phyloP scores from a whole-genome alignment of 2,329 filamentous ascomycete genomes.

The Paraconiothyrium sp. region DNA sequence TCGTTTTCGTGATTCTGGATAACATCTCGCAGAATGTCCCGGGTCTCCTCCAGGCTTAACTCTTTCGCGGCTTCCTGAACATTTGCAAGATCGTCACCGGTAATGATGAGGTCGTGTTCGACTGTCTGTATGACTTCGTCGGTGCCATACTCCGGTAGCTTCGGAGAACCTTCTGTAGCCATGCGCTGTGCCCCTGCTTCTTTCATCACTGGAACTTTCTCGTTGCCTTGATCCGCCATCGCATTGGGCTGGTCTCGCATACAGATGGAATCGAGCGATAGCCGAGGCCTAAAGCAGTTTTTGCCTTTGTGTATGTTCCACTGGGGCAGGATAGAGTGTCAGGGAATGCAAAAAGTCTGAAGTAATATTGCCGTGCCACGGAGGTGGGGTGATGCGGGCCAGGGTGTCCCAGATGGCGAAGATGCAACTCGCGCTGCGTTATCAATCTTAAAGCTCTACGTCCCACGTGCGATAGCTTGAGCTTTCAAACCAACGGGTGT shows the following conservation, averaged over 20 bases:
- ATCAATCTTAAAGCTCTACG: background rate
- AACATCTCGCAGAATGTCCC: slow-evolving; percentile 37
- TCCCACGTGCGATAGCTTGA: background rate
- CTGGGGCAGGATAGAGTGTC: background rate
- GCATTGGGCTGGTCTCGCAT: background rate
- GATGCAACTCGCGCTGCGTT: background rate
- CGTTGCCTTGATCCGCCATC: background rate
- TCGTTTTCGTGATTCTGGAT: slow-evolving; percentile 57
- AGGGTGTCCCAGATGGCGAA: background rate
- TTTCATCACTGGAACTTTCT: background rate
- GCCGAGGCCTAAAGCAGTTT: background rate
- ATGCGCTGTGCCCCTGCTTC: background rate
- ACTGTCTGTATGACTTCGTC: slow-evolving; percentile 12
- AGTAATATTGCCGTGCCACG: background rate
- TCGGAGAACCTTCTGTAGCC: background rate
- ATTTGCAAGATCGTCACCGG: slow-evolving; percentile 18
- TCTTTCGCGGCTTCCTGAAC: slow-evolving; percentile 16
- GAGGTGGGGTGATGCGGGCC: background rate
- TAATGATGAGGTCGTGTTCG: slow-evolving; percentile 19
- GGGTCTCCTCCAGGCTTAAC: slow-evolving; percentile 16
- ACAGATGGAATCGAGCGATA: background rate
- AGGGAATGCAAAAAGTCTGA: background rate
- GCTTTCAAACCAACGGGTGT: background rate
- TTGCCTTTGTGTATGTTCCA: background rate
- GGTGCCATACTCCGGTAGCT: slow-evolving; percentile 6